Evolutionary conservation across 768 basidiomycete genomes (phyloP).

Genomic region (Lactarius quietus): DNA sequence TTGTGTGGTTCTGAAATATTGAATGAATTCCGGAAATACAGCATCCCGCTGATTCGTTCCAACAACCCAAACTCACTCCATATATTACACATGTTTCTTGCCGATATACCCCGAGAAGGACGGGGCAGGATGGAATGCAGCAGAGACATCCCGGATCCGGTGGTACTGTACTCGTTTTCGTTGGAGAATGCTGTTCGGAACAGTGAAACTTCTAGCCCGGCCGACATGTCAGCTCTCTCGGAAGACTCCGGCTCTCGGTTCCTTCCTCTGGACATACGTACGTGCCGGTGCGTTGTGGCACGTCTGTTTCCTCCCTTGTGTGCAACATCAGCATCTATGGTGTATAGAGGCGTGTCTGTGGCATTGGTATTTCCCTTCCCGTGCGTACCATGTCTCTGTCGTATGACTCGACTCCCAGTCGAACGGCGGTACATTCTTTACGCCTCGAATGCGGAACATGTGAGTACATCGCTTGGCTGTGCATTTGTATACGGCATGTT

Average conservation of each 20-base stretch:
- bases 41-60: neutral
- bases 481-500: neutral
- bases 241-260: constrained; percentile 32
- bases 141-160: constrained; percentile 17
- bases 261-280: constrained; percentile 14
- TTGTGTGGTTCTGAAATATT: neutral
- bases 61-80: neutral
- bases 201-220: neutral
- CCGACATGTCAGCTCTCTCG: constrained; percentile 1
- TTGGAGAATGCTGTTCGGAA: neutral
- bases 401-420: constrained; percentile 27
- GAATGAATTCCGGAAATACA: neutral
- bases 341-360: constrained; percentile 23
- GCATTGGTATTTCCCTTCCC: constrained; percentile 28
- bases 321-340: constrained; percentile 28
- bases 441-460: constrained; percentile 2
- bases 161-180: neutral
- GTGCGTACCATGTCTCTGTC: constrained; percentile 18
- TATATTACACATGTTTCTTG: neutral
- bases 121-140: constrained; percentile 15
- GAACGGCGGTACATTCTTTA: constrained; percentile 25
- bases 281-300: constrained; percentile 25
- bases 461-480: constrained; percentile 19
- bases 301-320: constrained; percentile 29
- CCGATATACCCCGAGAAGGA: constrained; percentile 22